These are phyloP conservation scores for Dendrostoma leiphaemia DNA, from an alignment of 2,329 filamentous ascomycete genomes.

Conservation along the genomic window DNA sequence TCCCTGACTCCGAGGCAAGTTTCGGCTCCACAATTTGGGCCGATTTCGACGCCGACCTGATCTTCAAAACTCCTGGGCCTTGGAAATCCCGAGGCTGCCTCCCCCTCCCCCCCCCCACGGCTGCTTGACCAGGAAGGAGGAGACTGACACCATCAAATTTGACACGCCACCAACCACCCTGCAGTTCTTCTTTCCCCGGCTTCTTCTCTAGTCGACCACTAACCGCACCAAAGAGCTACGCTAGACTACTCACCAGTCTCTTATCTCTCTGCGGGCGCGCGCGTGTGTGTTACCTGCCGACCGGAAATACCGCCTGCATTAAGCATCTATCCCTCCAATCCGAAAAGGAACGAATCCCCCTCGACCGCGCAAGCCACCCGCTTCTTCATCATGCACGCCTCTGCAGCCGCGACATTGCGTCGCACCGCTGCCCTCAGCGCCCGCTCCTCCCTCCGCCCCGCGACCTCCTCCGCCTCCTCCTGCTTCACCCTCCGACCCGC, in stretches of 20 bases:
- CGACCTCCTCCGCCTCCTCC: conserved; percentile 10
- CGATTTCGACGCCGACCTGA: conserved; percentile 6
- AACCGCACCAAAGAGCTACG: neutral
- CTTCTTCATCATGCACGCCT: conserved; percentile 13
- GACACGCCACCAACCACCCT: neutral
- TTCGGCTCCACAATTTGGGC: conserved; percentile 10
- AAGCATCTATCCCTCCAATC: too few species aligned
- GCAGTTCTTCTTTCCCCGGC: neutral
- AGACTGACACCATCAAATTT: neutral
- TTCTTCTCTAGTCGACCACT: neutral
- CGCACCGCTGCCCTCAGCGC: conserved; percentile 14
- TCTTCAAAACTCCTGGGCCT: neutral
- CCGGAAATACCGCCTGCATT: neutral
- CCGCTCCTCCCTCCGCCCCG: conserved; percentile 1
- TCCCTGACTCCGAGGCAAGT: neutral
- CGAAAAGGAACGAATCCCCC: neutral
- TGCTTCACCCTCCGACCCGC: conserved; percentile 25
- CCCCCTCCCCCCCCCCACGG: too few species aligned
- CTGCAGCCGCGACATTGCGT: conserved; percentile 18
- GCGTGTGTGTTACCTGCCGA: neutral
- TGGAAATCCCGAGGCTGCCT: too few species aligned
- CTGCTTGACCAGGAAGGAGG: neutral
- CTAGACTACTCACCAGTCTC: neutral
- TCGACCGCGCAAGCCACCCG: neutral
- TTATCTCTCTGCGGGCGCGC: too few species aligned